Base-by-base conservation (phyloP, 208 protist genomes). In the Leishmania mexicana region DNA sequence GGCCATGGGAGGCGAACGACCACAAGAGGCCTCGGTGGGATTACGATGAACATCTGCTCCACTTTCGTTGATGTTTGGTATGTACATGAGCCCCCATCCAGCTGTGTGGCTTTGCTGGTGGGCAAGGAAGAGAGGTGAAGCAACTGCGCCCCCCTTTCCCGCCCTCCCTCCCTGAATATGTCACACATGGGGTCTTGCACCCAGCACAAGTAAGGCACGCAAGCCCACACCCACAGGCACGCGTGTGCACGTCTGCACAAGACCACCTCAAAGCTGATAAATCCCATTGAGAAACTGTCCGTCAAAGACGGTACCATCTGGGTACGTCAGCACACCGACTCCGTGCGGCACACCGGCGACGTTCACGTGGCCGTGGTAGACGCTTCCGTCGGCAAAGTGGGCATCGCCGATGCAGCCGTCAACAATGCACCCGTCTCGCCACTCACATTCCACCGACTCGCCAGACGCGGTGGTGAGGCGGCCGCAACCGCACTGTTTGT, bases 231-330 rank as follows among this genome's bases (percentile, higher is more conserved):
- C 40, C 2, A 13, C 53, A 81, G 35, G 38, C 31, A 77, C 45
- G 31, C 28, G 21, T 51, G 51, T 54, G 21, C 7, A 64, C 45
- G 19, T 24, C 47, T 28, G 51, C 68, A 54, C 24, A 21, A 60
- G 35, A 42, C 70, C 31, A 74, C 45, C 40, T 88, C 91, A 98
- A 42, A 96, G 86, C 21, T 88, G 49, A 81, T 98, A 98, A 45
- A 91, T 79, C 42, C 96, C 96, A 28, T 96, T 78, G 28, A 72
- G 51, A 84, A 96, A 98, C 10, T 31, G 72, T 8, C 96, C 96
- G 40, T 92, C 82, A 81, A 97, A 98, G 19, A 87, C 87, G 17
- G 96, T 97, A 51, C 85, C 88, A 81, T 98, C 94, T 19, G 92
- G 87, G 83, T 97, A 98, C 6, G 81, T 87, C 67, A 97, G 80